phyloP scores from a whole-genome alignment of 495 filamentous ascomycete species.

The Penicillium waksmanii region DNA sequence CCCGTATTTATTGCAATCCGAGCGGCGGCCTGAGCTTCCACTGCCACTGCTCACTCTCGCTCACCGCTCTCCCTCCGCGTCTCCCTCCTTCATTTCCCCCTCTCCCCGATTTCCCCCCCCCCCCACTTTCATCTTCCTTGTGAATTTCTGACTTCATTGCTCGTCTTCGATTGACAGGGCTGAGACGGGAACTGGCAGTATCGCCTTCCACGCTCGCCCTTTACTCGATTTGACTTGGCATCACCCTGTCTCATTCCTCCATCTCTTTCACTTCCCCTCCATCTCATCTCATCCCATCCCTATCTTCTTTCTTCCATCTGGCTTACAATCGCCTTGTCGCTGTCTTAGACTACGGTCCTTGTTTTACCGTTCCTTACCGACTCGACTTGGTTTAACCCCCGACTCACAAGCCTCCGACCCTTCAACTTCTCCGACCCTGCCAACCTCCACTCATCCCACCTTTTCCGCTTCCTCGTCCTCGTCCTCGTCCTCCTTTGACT shows the following conservation, averaged over 20 bases:
- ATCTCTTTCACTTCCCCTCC: not conserved
- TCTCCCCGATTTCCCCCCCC: slow-evolving; percentile 27
- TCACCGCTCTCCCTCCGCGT: slow-evolving; percentile 24
- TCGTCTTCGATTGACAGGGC: not conserved
- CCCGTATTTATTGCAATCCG: slow-evolving; percentile 1
- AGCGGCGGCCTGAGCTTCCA: not conserved
- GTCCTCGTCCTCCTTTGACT: not conserved
- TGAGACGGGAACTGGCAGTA: slow-evolving; percentile 2
- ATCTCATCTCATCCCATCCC: not conserved
- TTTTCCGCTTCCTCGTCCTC: slow-evolving; percentile 1
- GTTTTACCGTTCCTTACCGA: not conserved
- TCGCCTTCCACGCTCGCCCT: slow-evolving; percentile 6
- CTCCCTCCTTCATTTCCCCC: slow-evolving; percentile 31
- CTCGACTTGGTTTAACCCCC: slow-evolving; percentile 6
- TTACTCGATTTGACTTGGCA: slow-evolving; percentile 3
- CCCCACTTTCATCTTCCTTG: slow-evolving; percentile 18
- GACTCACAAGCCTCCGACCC: slow-evolving; percentile 18
- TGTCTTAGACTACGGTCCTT: slow-evolving; percentile 14
- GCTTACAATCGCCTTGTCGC: slow-evolving; percentile 7
- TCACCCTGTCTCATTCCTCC: not conserved
- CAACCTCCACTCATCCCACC: slow-evolving; percentile 20
- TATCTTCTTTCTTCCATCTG: slow-evolving; percentile 8
- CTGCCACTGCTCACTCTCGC: slow-evolving; percentile 13
- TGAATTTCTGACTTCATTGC: slow-evolving; percentile 18
- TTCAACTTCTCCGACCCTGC: slow-evolving; percentile 25